Base-by-base conservation (phyloP, 768 basidiomycete species). In the Phaeotremella skinneri region DNA sequence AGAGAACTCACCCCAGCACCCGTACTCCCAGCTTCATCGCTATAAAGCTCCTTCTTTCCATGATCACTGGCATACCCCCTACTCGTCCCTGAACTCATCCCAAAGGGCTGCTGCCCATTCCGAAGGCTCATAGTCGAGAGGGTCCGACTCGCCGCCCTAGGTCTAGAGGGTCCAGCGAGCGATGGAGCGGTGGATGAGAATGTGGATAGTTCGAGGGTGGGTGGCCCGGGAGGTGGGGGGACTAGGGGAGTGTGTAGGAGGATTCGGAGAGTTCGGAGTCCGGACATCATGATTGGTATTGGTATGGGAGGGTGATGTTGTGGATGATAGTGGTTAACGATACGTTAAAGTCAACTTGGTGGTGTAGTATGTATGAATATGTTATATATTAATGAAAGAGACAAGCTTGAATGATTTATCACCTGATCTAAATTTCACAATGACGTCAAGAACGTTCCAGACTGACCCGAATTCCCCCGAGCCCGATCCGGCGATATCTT, bases 11-110 rank as follows among this genome's bases (percentile, higher is more conserved):
- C 72, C 3, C 75, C 75, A 17, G 75, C 75, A 47, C 73, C 75
- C 2, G 58, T 66, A 42, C 53, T 55, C 1, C 75, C 75, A 21
- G 61, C 62, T 57, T 76, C 75, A 60, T 76, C 75, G 6, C 65
- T 68, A 54, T 76, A 76, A 48, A 76, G 56, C 61, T 76, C 75
- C 67, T 72, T 66, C 66, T 67, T 65, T 13, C 75, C 75, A 29
- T 64, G 42, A 62, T 73, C 70, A 37, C 70, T 72, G 2, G 75
- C 75, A 32, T 70, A 73, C 6, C 73, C 63, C 30, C 71, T 67
- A 31, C 20, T 43, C 30, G 34, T n/a, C n/a, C n/a, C n/a, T n/a
- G 13, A 7, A 37, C 9, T 37, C 34, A 37, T 37, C 34, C 34
- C 34, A 37, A 7, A 17, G 7, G 34, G 34, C 34, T 37, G 34